Evolutionary conservation across 352 stramenopile species (phyloP).

Genomic region (Phytophthora europaea): DNA sequence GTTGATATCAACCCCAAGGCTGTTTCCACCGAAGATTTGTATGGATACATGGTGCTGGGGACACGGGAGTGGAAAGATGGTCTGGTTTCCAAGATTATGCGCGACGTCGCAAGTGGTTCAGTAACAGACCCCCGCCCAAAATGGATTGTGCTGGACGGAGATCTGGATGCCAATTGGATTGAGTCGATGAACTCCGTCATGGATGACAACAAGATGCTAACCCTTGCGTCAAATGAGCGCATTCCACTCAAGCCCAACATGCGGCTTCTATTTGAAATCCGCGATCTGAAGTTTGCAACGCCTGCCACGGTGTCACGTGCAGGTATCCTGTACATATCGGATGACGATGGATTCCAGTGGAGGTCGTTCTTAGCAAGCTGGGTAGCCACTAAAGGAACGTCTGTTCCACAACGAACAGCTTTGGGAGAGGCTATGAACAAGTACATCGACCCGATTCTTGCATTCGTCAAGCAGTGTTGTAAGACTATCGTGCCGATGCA

Average conservation of each 20-base stretch:
- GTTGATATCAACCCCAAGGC: conserved; percentile 96
- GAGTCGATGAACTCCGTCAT: conserved; percentile 93
- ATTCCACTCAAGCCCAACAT: conserved; percentile 96
- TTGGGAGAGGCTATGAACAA: conserved; percentile 80
- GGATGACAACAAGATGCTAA: conserved; percentile 93
- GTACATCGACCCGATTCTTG: conserved; percentile 89
- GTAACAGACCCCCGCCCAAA: conserved; percentile 82
- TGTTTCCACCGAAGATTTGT: conserved; percentile 97
- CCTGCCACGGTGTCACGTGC: conserved; percentile 95
- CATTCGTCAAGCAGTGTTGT: conserved; percentile 90
- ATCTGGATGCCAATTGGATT: conserved; percentile 90
- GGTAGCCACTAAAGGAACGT: conserved; percentile 80
- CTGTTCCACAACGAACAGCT: conserved; percentile 57
- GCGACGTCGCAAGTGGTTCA: conserved; percentile 84
- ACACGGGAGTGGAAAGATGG: conserved; percentile 97
- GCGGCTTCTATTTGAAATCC: conserved; percentile 97
- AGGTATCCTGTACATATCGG: conserved; percentile 96
- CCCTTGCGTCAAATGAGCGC: conserved; percentile 95
- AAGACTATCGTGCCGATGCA: conserved; percentile 92
- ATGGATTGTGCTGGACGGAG: conserved; percentile 97
- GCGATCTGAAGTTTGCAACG: conserved; percentile 95
- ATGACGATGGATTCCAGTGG: conserved; percentile 94
- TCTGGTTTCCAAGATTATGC: conserved; percentile 95
- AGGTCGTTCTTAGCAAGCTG: conserved; percentile 93
- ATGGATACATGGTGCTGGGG: conserved; percentile 95